Evolutionary conservation across 441 rosid species (phyloP), one percentile per base, ranked within the genome.

Genomic region (Dalechampia spathulata): DNA sequence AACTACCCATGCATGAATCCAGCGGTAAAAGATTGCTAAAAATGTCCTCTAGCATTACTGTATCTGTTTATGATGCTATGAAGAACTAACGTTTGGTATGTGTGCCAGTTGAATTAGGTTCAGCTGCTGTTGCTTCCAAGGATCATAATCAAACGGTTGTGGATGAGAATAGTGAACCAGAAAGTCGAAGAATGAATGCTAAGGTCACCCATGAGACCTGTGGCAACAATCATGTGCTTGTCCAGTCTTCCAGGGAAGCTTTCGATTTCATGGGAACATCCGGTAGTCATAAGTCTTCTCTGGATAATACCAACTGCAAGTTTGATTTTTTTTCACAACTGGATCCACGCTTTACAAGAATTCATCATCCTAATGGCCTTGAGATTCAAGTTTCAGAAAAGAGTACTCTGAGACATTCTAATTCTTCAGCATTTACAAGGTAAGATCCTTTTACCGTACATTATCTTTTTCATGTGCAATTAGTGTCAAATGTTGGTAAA

Each of bases 391-490:
- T 52, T 45, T 47, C 75, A 20, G 83, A 72, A 62, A 84, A 76
- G 52, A 75, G 63, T 38, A 68, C 65, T 27, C 78, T 90, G 48
- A 71, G 69, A 71, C 96, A 78, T 52, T 86, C 96, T 44, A 73
- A 74, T 74, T 78, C 85, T 74, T 90, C 96, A 0, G 92, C 98
- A 65, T 90, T 90, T 67, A 70, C 85, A 4, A 64, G 80, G 98
- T 85, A 61, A 72, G 88, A 66, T 56, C 40, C 38, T 48, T 7
- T 60, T 19, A 19, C 47, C 20, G 5, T 5, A 13, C 19, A 11
- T 2, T 6, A 7, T 2, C 32, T 59, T 17, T 22, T 10, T 13
- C 37, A 20, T 22, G 20, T 37, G 19, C 27, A 12, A 32, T 30
- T 37, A 21, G 7, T 49, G 17, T 45, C 6, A n/a, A n/a, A n/a